Evolutionary conservation across 805 yeast species (phyloP).

Genomic region (Metschnikowia continentalis): DNA sequence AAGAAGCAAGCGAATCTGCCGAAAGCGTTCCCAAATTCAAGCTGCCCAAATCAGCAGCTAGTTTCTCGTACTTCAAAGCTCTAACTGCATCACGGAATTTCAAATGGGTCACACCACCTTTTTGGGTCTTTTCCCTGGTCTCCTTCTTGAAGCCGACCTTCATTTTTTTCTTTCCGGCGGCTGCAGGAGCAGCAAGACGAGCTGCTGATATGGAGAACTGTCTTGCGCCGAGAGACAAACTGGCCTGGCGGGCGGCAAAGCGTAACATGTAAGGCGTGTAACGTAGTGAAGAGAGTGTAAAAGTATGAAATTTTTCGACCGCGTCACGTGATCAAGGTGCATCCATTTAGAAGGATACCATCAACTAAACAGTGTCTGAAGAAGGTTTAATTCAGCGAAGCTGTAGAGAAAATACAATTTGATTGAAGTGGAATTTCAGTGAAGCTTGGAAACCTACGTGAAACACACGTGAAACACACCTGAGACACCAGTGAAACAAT

Average conservation of each 20-base stretch:
- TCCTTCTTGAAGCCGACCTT: slow-evolving; percentile 22
- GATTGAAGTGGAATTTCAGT: no score
- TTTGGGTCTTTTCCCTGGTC: slow-evolving; percentile 24
- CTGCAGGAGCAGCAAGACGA: slow-evolving; percentile 14
- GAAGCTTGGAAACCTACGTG: no score
- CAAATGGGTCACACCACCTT: slow-evolving; percentile 41
- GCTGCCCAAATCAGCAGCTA: slow-evolving; percentile 20
- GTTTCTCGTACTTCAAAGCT: slow-evolving; percentile 30
- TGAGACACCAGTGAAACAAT: no score
- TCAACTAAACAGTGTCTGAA: no score
- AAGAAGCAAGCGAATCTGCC: slow-evolving; percentile 10
- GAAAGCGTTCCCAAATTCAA: slow-evolving; percentile 13
- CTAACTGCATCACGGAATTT: slow-evolving; percentile 36
- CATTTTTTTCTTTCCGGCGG: slow-evolving; percentile 21
- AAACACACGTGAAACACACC: no score
- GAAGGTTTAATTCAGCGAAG: no score
- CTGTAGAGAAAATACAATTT: no score
- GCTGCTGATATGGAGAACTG: slow-evolving; percentile 10
- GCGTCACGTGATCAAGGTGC: slow-evolving; percentile 2
- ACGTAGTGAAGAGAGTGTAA: neutral
- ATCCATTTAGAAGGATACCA: neutral
- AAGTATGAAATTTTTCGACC: slow-evolving; percentile 1
- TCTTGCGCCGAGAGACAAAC: slow-evolving; percentile 4
- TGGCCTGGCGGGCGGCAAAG: slow-evolving; percentile 1
- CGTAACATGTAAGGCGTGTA: slow-evolving; percentile 1